A percentile compares a stretch with the other conserved stretches of the same genome.
Conservation (phyloP, 257 asterid species). For the Solanum megistacrolobum region DNA sequence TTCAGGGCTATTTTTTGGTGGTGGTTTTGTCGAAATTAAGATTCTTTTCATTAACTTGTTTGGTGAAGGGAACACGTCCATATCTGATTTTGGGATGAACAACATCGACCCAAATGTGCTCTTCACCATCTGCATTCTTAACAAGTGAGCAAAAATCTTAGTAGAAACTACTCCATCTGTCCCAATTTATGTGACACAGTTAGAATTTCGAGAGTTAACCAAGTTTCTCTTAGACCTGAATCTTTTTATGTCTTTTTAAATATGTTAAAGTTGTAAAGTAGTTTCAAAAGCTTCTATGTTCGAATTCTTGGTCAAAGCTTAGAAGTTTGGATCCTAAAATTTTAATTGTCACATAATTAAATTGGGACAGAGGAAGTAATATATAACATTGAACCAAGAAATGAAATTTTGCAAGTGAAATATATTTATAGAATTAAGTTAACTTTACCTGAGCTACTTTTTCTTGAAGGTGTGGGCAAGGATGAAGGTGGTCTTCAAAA, state of each 20-base stretch:
- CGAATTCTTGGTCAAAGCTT: background rate
- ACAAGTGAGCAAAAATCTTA: background rate
- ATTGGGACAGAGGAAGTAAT: background rate
- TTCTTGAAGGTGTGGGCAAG: constrained; percentile 10
- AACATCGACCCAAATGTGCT: constrained; percentile 4
- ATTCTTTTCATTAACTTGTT: background rate
- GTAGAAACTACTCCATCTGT: background rate
- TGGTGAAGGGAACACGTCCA: constrained; percentile 11
- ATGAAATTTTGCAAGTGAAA: background rate
- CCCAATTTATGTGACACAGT: background rate
- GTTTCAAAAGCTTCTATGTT: background rate
- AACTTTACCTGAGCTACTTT: constrained; percentile 13
- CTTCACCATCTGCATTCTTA: constrained; percentile 11
- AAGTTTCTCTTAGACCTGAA: background rate
- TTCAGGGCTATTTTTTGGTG: background rate
- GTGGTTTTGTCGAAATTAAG: constrained; percentile 15
- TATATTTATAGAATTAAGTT: background rate
- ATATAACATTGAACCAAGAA: background rate
- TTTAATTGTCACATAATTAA: background rate
- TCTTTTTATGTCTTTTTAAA: background rate
- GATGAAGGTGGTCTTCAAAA: constrained; percentile 18
- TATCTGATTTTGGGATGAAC: constrained; percentile 8
- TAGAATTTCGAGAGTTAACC: background rate
- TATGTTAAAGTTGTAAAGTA: background rate
- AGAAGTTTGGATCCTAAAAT: background rate